Conservation (phyloP, 805 yeast genomes). For the Yamadazyma phyllophila region DNA sequence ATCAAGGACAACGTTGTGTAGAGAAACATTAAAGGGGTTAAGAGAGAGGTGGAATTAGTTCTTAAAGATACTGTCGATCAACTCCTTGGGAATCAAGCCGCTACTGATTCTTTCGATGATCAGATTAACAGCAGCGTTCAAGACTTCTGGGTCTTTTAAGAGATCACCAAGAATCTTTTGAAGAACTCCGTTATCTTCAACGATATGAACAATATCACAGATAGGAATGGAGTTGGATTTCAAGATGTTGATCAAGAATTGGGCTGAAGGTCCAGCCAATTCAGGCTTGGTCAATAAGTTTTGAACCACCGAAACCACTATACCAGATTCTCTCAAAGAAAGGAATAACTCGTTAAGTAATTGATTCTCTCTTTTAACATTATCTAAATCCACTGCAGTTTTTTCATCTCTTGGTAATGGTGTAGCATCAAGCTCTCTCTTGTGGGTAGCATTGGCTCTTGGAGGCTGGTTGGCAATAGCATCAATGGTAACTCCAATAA, state of each 20-base stretch:
- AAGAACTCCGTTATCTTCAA: slow-evolving; percentile 21
- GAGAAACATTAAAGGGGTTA: neutral
- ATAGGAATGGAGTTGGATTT: slow-evolving; percentile 23
- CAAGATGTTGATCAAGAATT: slow-evolving; percentile 21
- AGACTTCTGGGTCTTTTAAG: slow-evolving; percentile 19
- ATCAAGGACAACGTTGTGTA: neutral
- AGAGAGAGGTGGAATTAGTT: neutral
- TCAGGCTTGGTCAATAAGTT: slow-evolving; percentile 26
- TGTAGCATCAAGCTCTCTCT: neutral
- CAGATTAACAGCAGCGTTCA: slow-evolving; percentile 17
- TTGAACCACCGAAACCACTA: slow-evolving; percentile 22
- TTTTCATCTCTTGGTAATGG: neutral
- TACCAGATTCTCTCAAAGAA: slow-evolving; percentile 23
- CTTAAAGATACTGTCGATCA: slow-evolving; percentile 7
- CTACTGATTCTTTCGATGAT: slow-evolving; percentile 18
- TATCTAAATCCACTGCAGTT: neutral
- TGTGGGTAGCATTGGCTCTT: slow-evolving; percentile 1
- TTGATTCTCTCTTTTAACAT: slow-evolving; percentile 19
- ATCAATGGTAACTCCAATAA: slow-evolving; percentile 13
- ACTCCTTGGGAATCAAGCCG: slow-evolving; percentile 19
- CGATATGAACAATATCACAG: slow-evolving; percentile 18
- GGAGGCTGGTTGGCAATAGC: slow-evolving; percentile 3
- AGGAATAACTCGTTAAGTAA: slow-evolving; percentile 17
- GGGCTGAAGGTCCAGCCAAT: slow-evolving; percentile 26
- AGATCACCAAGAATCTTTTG: slow-evolving; percentile 17